Evolutionary conservation across 2,329 filamentous ascomycete genomes (phyloP).

Genomic region (Arthroderma sp.): DNA sequence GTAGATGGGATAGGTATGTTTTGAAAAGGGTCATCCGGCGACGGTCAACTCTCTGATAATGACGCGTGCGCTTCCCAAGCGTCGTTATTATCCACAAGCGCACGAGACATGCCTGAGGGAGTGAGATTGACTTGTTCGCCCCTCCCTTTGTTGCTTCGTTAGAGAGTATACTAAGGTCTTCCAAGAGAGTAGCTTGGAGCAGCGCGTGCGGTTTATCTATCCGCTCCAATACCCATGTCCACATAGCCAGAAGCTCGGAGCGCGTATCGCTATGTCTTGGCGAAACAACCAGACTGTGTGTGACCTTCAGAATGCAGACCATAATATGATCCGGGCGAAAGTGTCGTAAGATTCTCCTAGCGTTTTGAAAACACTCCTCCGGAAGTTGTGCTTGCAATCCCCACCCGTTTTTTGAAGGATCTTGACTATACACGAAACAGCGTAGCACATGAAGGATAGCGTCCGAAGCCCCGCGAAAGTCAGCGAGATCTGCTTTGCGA

Average conservation of each 20-base stretch:
- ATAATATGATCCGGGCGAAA: conserved; percentile 16
- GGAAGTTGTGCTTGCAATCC: not conserved
- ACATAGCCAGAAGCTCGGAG: conserved; percentile 16
- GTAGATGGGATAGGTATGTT: conserved; percentile 1
- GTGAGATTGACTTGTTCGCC: no score
- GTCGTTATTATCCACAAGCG: conserved; percentile 7
- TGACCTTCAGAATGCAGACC: conserved; percentile 20
- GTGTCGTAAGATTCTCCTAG: conserved; percentile 11
- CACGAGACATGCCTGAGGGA: conserved; percentile 1
- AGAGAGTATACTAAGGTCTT: not conserved
- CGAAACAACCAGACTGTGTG: conserved; percentile 19
- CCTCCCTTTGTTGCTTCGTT: not conserved
- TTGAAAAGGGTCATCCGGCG: conserved; percentile 1
- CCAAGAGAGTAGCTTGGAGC: not conserved
- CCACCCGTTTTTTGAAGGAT: not conserved
- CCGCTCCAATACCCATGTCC: conserved; percentile 15
- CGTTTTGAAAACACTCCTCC: conserved; percentile 8
- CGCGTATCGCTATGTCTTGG: conserved; percentile 10
- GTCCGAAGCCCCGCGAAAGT: not conserved
- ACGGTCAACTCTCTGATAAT: not conserved
- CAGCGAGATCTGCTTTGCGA: not conserved
- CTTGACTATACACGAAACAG: not conserved
- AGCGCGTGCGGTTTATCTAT: not conserved
- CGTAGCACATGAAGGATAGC: not conserved
- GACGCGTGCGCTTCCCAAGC: not conserved